Base-by-base conservation (phyloP, 306 rosid species). In the Quercus gilva region DNA sequence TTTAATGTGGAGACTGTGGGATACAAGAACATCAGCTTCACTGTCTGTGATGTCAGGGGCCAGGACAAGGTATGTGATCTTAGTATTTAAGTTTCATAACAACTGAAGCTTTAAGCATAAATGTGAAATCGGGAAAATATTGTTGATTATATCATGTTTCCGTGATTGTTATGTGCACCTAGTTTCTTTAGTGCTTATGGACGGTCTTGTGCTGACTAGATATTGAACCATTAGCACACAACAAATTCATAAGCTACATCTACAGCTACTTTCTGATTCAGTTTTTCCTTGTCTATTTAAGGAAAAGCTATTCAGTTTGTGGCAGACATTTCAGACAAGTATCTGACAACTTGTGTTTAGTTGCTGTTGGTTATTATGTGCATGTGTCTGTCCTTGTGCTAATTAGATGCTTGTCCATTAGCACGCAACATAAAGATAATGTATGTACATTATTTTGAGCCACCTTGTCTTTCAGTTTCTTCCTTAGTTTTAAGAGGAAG, bases 31-130 rank as follows among this genome's bases (percentile, higher is more conserved):
- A 35, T 35, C 41, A 35, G 41, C 8, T 5, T 35, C 41, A 35
- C 2, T 35, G 1, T 35, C 6, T 88, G 94, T 89, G 94, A 90
- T 88, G 94, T 90, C 13, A 89, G 94, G 37, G 94, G 94, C 77
- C 92, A 90, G 73, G 94, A 90, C 85, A 90, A 90, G 92, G 94
- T 88, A 80, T 74, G 84, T 85, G 23, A 33, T 31, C 31, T 74
- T 51, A 12, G 2, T 14, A 21, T 6, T 35, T 13, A 60, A 10
- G 5, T 64, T 15, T 25, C 18, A 28, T 61, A 26, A 61, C 68
- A 29, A 15, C 35, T 21, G 4, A 31, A 60, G 25, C 4, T 23
- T 60, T 5, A 25, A 21, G 67, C 25, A 1, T 57, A 57, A 5
- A 6, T 6, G 21, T 35, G 41, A 35, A 57, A n/a, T 57, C 0